Percentiles rank a stretch among this genome's conserved stretches.
Conservation (phyloP, 108 stramenopile species). For the Fragilaria crotonensis region DNA sequence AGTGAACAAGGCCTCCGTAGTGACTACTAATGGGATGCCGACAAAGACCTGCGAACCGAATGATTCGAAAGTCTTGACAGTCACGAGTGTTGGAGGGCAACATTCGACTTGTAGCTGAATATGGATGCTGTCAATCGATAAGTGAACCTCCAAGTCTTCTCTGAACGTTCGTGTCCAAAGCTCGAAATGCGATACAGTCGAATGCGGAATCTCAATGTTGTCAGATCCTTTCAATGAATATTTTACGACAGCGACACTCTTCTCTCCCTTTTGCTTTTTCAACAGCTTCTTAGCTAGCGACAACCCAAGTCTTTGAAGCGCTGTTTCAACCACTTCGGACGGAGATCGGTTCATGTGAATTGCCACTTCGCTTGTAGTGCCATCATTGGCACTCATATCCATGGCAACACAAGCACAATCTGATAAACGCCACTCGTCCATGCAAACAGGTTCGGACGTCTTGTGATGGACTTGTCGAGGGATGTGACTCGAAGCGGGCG, state of each 20-base stretch:
- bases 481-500: background rate
- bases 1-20: conserved; percentile 32
- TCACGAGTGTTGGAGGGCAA: conserved; percentile 48
- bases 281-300: conserved; percentile 19
- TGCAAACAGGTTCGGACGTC: background rate
- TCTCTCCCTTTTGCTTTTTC: conserved; percentile 5
- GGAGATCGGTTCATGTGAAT: conserved; percentile 28
- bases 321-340: conserved; percentile 10
- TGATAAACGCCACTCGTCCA: background rate
- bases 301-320: conserved; percentile 18
- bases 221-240: background rate
- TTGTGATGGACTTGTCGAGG: background rate
- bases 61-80: conserved; percentile 49
- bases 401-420: background rate
- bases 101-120: conserved; percentile 27
- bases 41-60: conserved; percentile 43
- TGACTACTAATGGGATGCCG: conserved; percentile 42
- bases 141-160: background rate
- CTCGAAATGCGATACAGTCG: background rate
- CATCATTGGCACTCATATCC: background rate
- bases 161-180: background rate
- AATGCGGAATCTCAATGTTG: background rate
- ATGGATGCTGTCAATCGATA: background rate
- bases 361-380: background rate
- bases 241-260: background rate